Percentiles rank a stretch among this genome's conserved stretches.
Conservation (phyloP, 2,329 filamentous ascomycete genomes). For the Corinectria fuckeliana region DNA sequence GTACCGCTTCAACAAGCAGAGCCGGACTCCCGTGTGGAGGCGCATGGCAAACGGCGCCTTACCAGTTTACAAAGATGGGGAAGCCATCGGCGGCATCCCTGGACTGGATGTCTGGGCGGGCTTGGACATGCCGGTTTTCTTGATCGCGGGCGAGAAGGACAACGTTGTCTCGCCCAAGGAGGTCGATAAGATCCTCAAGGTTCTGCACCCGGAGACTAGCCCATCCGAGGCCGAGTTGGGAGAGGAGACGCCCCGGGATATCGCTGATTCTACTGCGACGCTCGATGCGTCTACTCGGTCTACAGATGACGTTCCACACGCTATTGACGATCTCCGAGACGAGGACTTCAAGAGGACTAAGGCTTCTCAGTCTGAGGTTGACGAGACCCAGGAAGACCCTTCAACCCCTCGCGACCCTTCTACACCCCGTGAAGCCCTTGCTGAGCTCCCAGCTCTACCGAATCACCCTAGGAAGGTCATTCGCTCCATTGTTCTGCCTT, state of each 20-base stretch:
- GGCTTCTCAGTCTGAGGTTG: slow-evolving; percentile 27
- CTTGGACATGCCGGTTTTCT: slow-evolving; percentile 74
- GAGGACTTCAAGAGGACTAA: slow-evolving; percentile 35
- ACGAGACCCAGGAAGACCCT: slow-evolving; percentile 20
- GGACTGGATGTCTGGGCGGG: slow-evolving; percentile 74
- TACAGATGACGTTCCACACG: slow-evolving; percentile 43
- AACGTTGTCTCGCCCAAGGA: slow-evolving; percentile 75
- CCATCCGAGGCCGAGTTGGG: slow-evolving; percentile 23
- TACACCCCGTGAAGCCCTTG: slow-evolving; percentile 51
- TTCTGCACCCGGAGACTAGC: slow-evolving; percentile 39
- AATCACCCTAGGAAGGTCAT: slow-evolving; percentile 61
- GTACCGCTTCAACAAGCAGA: slow-evolving; percentile 80
- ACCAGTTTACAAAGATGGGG: slow-evolving; percentile 62
- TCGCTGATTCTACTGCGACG: slow-evolving; percentile 57
- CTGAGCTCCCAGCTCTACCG: slow-evolving; percentile 55
- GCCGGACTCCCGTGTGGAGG: slow-evolving; percentile 80
- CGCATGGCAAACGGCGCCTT: slow-evolving; percentile 79
- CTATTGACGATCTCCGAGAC: slow-evolving; percentile 44
- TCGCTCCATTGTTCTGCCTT: slow-evolving; percentile 73
- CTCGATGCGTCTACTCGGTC: slow-evolving; percentile 46
- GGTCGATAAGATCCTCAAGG: slow-evolving; percentile 68
- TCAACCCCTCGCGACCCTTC: slow-evolving; percentile 51
- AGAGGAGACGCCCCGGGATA: slow-evolving; percentile 38
- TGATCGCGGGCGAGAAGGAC: slow-evolving; percentile 81
- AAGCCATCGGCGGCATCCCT: slow-evolving; percentile 69